Base-by-base conservation (phyloP, 192 early-diverging fungal genomes). In the Backusella luteola region DNA sequence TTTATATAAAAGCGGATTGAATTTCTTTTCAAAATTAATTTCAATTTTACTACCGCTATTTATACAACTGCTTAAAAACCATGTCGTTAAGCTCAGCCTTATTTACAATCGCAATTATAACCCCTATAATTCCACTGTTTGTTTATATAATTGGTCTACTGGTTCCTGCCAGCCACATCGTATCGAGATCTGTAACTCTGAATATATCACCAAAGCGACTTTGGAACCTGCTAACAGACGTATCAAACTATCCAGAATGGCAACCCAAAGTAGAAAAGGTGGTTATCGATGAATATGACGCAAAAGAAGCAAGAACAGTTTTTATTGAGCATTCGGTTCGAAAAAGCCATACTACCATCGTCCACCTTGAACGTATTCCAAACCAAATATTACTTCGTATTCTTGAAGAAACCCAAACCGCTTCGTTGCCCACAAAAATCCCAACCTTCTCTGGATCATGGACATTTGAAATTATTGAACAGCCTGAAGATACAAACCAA, bases 371-470 rank as follows among this genome's bases (percentile, higher is more conserved):
- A 32, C 78, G 75, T 35, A 42, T 46, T 7, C 78, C 78, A 35
- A 39, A 63, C 5, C 19, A 42, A 7, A 71, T 49, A 42, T 34
- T 80, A 6, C 32, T 80, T 17, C 52, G 78, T 29, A 70, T 80
- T 34, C 69, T 80, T 4, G 78, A 80, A 71, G 78, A 80, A 67
- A 67, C 69, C 4, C 29, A 26, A 35, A 53, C 78, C 14, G 34
- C 79, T 12, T 34, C 75, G 4, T 34, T 63, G 12, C 56, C 34
- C 9, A 71, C 74, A 29, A 69, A 80, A 17, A 67, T 67, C 12
- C 49, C 75, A 4, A 74, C 79, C 4, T 80, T 80, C 56, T 73
- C 74, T 36, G 79, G 79, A 3, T 76, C 74, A 32, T 80, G 79
- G 79, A 76, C 79, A 3, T 77, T 80, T 77, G 79, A 80, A 52